A percentile compares a stretch with the other conserved stretches of the same genome.
Conservation (phyloP, 495 filamentous ascomycete species). For the Astrothelium subdiscretum region DNA sequence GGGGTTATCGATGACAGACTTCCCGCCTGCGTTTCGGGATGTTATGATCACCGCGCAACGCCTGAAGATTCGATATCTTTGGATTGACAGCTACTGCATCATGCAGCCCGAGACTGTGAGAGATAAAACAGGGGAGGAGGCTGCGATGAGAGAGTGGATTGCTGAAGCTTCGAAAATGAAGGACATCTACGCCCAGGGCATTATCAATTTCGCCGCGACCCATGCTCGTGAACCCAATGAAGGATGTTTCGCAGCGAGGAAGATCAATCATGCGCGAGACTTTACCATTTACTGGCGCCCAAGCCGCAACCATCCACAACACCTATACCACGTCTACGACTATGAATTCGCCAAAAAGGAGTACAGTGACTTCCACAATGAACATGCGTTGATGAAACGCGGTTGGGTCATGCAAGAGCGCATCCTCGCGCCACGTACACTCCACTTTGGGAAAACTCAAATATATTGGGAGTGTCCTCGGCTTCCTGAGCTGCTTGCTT, state of each 20-base stretch:
- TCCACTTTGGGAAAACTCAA: conserved; percentile 12
- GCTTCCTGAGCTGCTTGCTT: background rate
- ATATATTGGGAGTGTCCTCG: conserved; percentile 12
- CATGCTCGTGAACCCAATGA: background rate
- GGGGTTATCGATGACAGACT: background rate
- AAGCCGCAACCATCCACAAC: background rate
- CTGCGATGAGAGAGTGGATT: conserved; percentile 1
- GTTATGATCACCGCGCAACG: background rate
- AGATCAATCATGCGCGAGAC: background rate
- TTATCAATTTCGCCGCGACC: background rate
- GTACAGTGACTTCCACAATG: background rate
- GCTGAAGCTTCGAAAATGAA: background rate
- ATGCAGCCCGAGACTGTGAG: background rate
- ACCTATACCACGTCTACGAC: background rate
- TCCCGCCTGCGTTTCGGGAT: conserved; percentile 1
- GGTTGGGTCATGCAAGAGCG: conserved; percentile 18
- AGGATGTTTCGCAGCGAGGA: background rate
- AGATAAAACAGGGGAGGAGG: background rate
- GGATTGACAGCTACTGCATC: conserved; percentile 6
- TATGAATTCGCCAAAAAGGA: background rate
- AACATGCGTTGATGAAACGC: background rate
- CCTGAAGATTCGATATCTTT: conserved; percentile 1
- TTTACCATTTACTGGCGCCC: background rate
- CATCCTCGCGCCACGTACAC: conserved; percentile 9
- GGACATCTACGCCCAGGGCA: background rate